Conservation (phyloP, 805 yeast genomes). For the Starmerella kuoi region DNA sequence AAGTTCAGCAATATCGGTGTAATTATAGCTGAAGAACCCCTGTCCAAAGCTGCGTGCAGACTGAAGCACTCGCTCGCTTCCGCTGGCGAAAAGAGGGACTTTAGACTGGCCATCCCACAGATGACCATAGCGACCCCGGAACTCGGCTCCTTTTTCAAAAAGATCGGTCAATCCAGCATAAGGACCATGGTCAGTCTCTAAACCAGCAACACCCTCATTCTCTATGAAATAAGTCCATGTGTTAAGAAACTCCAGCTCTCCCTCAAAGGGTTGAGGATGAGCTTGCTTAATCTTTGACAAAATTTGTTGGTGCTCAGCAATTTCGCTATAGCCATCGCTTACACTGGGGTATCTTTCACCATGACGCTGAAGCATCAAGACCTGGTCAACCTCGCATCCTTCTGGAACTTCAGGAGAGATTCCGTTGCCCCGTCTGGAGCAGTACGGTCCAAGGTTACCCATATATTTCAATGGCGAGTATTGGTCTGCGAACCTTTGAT, state of each 20-base stretch:
- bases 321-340: not conserved
- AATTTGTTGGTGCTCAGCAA: conserved; percentile 22
- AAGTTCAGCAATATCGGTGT: conserved; percentile 30
- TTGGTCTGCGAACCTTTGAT: conserved; percentile 30
- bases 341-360: conserved; percentile 40
- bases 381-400: conserved; percentile 39
- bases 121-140: conserved; percentile 34
- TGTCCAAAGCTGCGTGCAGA: conserved; percentile 45
- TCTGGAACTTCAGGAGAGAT: conserved; percentile 37
- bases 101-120: conserved; percentile 31
- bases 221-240: conserved; percentile 19
- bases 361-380: conserved; percentile 39
- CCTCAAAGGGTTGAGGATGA: conserved; percentile 11
- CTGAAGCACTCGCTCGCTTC: conserved; percentile 31
- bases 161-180: conserved; percentile 40
- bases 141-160: conserved; percentile 36
- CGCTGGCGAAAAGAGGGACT: conserved; percentile 35
- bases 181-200: conserved; percentile 32
- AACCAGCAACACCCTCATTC: conserved; percentile 32
- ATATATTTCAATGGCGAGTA: conserved; percentile 36
- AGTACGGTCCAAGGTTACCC: conserved; percentile 42
- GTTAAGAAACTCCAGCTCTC: conserved; percentile 19
- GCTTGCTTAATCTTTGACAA: conserved; percentile 7
- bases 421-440: conserved; percentile 38
- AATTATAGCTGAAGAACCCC: conserved; percentile 44